phyloP scores from a whole-genome alignment of 2,329 filamentous ascomycete genomes.

The Alternaria rosae region DNA sequence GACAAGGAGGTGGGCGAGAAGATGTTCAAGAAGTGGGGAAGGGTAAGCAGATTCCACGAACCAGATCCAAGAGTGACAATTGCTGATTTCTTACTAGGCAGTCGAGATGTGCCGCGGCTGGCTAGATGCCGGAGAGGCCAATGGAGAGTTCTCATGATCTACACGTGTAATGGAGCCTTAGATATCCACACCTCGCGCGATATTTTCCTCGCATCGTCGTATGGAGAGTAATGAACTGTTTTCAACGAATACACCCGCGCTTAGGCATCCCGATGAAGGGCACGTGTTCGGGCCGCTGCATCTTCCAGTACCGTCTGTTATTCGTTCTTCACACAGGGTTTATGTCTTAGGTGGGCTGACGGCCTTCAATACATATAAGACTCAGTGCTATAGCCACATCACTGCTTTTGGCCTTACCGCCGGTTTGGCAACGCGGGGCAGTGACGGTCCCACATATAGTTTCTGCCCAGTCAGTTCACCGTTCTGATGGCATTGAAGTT shows the following conservation, averaged over 20 bases:
- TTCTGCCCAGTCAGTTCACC: not conserved
- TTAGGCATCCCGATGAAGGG: not conserved
- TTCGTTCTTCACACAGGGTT: not conserved
- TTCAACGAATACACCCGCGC: not conserved
- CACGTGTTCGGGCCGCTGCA: conserved; percentile 2
- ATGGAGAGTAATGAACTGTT: conserved; percentile 1
- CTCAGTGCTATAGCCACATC: not conserved
- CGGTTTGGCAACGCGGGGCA: conserved; percentile 3
- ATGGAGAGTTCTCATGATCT: conserved; percentile 41
- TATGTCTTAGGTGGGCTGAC: not conserved
- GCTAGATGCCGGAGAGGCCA: conserved; percentile 57
- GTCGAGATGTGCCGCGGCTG: conserved; percentile 82
- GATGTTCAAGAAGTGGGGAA: conserved; percentile 76
- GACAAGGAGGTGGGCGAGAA: conserved; percentile 63
- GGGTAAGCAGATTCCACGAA: conserved; percentile 41
- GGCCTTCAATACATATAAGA: not conserved
- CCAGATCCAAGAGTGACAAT: not conserved
- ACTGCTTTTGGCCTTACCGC: not conserved
- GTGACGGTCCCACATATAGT: not conserved
- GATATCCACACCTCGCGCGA: conserved; percentile 32
- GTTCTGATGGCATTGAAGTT: conserved; percentile 1
- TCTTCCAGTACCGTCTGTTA: conserved; percentile 1
- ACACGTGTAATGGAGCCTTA: conserved; percentile 31
- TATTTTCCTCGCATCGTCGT: conserved; percentile 15
- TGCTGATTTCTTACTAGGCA: conserved; percentile 51